Conservation (phyloP, 2,329 filamentous ascomycete species). For the Magnaporthales sp. region DNA sequence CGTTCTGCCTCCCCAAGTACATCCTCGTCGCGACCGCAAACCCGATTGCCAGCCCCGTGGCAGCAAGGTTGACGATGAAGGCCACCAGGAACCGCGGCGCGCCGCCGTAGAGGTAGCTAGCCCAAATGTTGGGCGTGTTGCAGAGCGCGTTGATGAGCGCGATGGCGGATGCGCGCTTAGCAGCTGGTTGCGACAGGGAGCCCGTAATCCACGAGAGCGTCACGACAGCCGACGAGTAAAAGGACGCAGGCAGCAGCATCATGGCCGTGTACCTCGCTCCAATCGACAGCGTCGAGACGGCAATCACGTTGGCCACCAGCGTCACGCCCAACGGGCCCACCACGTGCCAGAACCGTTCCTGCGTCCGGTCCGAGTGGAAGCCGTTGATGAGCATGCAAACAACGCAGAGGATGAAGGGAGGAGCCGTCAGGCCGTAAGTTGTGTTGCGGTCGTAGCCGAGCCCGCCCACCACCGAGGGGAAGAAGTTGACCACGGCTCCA, state of each 20-base stretch:
- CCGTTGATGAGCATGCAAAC: conserved; percentile 22
- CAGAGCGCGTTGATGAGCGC: conserved; percentile 20
- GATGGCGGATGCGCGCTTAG: conserved; percentile 18
- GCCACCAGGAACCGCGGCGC: conserved; percentile 17
- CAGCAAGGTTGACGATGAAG: conserved; percentile 19
- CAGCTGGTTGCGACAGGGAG: conserved; percentile 15
- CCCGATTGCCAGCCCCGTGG: conserved; percentile 17
- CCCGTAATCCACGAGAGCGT: conserved; percentile 20
- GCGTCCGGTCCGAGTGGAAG: conserved; percentile 19
- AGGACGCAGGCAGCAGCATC: conserved; percentile 20
- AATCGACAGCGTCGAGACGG: conserved; percentile 18
- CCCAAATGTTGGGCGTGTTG: conserved; percentile 21
- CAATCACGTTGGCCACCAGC: conserved; percentile 19
- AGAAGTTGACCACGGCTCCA: conserved; percentile 20
- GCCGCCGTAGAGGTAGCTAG: conserved; percentile 17
- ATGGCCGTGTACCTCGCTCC: conserved; percentile 21
- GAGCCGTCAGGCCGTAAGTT: conserved; percentile 14
- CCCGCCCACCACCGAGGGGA: conserved; percentile 30
- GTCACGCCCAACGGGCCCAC: conserved; percentile 17
- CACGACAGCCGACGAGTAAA: conserved; percentile 18
- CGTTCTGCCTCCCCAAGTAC: conserved; percentile 18
- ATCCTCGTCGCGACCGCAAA: conserved; percentile 17
- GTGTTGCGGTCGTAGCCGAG: conserved; percentile 30
- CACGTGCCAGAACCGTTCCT: conserved; percentile 19
- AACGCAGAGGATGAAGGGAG: conserved; percentile 21